Percentiles rank a stretch among this genome's conserved stretches.
phyloP scores from a whole-genome alignment of 805 yeast genomes.

The Cyberlindnera sargentensis region DNA sequence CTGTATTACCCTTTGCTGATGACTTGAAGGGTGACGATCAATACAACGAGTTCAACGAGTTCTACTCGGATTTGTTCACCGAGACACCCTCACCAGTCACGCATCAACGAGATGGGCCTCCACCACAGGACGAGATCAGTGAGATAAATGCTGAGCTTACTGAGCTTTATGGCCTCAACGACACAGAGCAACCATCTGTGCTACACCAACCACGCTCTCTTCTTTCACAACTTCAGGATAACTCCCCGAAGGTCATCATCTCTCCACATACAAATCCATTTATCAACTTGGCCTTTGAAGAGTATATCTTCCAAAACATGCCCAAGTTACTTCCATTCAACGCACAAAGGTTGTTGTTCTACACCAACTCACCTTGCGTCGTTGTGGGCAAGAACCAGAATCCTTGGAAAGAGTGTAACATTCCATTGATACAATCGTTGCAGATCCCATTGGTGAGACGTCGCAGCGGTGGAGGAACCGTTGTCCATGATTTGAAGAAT shows the following conservation, averaged over 20 bases:
- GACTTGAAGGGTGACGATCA: slow-evolving; percentile 10
- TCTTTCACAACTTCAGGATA: slow-evolving; percentile 16
- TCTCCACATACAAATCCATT: slow-evolving; percentile 61
- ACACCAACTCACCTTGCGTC: slow-evolving; percentile 77
- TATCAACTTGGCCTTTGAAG: slow-evolving; percentile 75
- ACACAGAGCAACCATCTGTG: background rate
- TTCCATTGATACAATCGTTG: slow-evolving; percentile 42
- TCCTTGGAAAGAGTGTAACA: slow-evolving; percentile 81
- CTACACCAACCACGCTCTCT: slow-evolving; percentile 11
- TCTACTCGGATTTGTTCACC: slow-evolving; percentile 31
- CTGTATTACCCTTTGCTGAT: no score
- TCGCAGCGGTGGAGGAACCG: slow-evolving; percentile 93
- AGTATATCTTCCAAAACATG: slow-evolving; percentile 60
- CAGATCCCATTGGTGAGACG: slow-evolving; percentile 69
- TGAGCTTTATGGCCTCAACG: slow-evolving; percentile 21
- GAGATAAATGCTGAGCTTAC: slow-evolving; percentile 28
- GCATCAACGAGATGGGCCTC: background rate
- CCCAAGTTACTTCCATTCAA: slow-evolving; percentile 29
- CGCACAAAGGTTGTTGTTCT: slow-evolving; percentile 56
- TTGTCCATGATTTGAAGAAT: slow-evolving; percentile 89
- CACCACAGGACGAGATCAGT: slow-evolving; percentile 23
- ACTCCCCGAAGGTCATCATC: slow-evolving; percentile 46
- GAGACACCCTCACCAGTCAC: background rate
- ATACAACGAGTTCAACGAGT: slow-evolving; percentile 27
- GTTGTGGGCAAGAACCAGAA: slow-evolving; percentile 95